A percentile compares a stretch with the other conserved stretches of the same genome.
phyloP scores from a whole-genome alignment of 192 early-diverging fungal genomes.

The Coemansia sp. region DNA sequence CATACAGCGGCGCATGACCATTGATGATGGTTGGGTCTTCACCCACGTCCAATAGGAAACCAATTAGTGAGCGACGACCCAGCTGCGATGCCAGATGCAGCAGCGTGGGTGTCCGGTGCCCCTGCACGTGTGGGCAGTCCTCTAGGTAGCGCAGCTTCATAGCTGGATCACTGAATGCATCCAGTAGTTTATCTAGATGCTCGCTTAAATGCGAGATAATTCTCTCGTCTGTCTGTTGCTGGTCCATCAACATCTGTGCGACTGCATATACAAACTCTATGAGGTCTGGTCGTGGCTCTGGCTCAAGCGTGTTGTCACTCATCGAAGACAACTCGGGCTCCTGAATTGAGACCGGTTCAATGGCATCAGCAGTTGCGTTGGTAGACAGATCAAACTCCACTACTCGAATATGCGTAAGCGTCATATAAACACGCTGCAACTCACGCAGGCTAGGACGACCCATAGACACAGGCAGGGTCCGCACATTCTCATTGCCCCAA shows the following conservation, averaged over 20 bases:
- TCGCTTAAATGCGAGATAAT: slow-evolving; percentile 55
- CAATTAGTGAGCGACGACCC: slow-evolving; percentile 61
- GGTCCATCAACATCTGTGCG: slow-evolving; percentile 36
- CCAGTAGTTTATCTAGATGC: slow-evolving; percentile 59
- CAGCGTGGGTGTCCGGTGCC: slow-evolving; percentile 58
- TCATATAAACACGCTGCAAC: slow-evolving; percentile 36
- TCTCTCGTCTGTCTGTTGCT: slow-evolving; percentile 47
- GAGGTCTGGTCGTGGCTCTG: slow-evolving; percentile 39
- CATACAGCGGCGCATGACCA: slow-evolving; percentile 28
- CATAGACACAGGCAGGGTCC: slow-evolving; percentile 75
- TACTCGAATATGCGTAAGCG: slow-evolving; percentile 27
- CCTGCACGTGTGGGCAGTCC: slow-evolving; percentile 35
- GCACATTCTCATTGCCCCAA: slow-evolving; percentile 57
- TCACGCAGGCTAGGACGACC: slow-evolving; percentile 62
- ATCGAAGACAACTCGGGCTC: background rate
- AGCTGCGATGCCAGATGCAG: slow-evolving; percentile 73
- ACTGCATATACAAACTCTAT: slow-evolving; percentile 29
- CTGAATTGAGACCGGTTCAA: too few species aligned
- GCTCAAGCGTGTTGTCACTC: slow-evolving; percentile 43
- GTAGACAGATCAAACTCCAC: slow-evolving; percentile 6
- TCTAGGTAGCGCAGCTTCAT: slow-evolving; percentile 52
- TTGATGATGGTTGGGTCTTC: slow-evolving; percentile 72
- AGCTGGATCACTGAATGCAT: slow-evolving; percentile 56
- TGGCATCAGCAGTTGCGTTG: too few species aligned
- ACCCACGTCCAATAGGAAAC: slow-evolving; percentile 63